Conservation (phyloP, 306 rosid species). For the Cotoneaster glaucophyllus region DNA sequence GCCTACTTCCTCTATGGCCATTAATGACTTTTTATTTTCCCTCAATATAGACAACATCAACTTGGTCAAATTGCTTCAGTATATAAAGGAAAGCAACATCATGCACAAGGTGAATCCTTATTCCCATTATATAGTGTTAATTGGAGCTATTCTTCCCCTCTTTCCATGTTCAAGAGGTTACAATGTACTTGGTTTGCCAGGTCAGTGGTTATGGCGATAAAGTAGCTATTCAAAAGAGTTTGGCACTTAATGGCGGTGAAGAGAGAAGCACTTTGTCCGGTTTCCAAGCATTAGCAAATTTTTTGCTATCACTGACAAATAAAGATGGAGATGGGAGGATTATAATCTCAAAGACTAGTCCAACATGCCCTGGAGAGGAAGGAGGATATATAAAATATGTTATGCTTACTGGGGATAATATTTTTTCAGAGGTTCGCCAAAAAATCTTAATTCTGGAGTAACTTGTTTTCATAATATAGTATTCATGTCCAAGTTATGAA, state of each 20-base stretch:
- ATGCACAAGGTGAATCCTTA: conserved; percentile 77
- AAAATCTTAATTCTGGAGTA: conserved; percentile 14
- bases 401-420: conserved; percentile 85
- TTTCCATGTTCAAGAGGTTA: conserved; percentile 6
- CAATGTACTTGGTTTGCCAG: conserved; percentile 40
- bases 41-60: conserved; percentile 82
- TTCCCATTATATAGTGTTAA: conserved; percentile 3
- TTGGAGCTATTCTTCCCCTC: conserved; percentile 9
- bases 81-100: conserved; percentile 85
- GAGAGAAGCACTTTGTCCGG: conserved; percentile 70
- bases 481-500: conserved; percentile 15
- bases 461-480: not conserved
- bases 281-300: conserved; percentile 67
- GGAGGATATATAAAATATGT: conserved; percentile 78
- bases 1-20: conserved; percentile 56
- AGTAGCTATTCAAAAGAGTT: conserved; percentile 32
- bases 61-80: conserved; percentile 69
- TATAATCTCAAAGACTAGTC: conserved; percentile 58
- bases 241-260: conserved; percentile 27
- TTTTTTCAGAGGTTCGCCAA: conserved; percentile 78
- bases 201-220: conserved; percentile 77
- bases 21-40: conserved; percentile 79
- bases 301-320: conserved; percentile 66
- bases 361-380: conserved; percentile 33
- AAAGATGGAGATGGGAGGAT: conserved; percentile 79